Percentiles rank a stretch among this genome's conserved stretches.
phyloP scores from a whole-genome alignment of 2,329 filamentous ascomycete genomes.

The Alternaria tenuissima region DNA sequence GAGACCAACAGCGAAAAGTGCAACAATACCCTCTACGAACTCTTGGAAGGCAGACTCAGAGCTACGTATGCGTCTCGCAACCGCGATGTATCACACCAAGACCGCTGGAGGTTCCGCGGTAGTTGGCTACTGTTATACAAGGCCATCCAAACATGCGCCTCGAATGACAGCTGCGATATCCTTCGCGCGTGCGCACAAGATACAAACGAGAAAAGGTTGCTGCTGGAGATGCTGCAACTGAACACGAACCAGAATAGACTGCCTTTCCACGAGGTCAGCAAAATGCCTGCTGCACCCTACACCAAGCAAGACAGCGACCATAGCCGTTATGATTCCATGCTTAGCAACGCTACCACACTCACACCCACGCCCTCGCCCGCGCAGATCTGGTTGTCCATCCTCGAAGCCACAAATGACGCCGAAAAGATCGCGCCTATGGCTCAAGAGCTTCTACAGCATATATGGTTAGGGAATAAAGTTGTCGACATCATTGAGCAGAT shows the following conservation, averaged over 20 bases:
- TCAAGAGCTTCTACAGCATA: slow-evolving; percentile 18
- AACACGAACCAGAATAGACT: neutral
- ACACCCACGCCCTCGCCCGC: neutral
- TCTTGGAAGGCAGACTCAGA: slow-evolving; percentile 21
- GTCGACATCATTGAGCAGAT: slow-evolving; percentile 24
- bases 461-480: too few relatives aligned
- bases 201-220: slow-evolving; percentile 9
- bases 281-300: slow-evolving; percentile 11
- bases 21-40: slow-evolving; percentile 11
- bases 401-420: slow-evolving; percentile 21
- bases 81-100: slow-evolving; percentile 13
- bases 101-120: slow-evolving; percentile 31
- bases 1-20: neutral
- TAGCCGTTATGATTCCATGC: slow-evolving; percentile 18
- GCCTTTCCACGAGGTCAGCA: slow-evolving; percentile 1
- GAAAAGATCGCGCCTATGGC: slow-evolving; percentile 17
- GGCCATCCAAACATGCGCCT: slow-evolving; percentile 23
- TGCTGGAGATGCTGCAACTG: slow-evolving; percentile 17
- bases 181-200: neutral
- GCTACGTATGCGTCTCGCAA: slow-evolving; percentile 15
- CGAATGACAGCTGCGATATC: slow-evolving; percentile 24
- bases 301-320: neutral
- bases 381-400: slow-evolving; percentile 26
- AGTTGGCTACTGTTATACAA: slow-evolving; percentile 28
- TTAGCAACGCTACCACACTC: neutral